Evolutionary conservation across 2,329 filamentous ascomycete genomes (phyloP), one percentile per base, ranked within the genome.

Genomic region (Corynespora cassiicola): DNA sequence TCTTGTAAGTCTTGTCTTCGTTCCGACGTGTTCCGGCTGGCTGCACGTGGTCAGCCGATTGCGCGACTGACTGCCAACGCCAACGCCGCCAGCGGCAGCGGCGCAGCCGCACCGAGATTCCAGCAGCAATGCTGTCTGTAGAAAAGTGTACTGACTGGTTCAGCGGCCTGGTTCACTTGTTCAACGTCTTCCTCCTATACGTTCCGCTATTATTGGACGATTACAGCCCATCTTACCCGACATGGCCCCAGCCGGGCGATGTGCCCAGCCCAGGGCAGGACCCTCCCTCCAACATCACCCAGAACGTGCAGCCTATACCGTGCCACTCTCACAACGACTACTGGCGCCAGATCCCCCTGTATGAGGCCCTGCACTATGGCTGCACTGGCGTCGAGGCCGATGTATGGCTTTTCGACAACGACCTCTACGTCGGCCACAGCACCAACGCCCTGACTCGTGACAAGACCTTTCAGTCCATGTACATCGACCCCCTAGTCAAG

Each of bases 311-410:
- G 2, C 76, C 78, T 0, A 71, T 77, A 9, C 68, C 66, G 20
- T 80, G 77, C 42, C 78, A 81, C 50, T 80, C 77, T 3, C 79
- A 82, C 52, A 82, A 82, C 51, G 79, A 82, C 56, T 81, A 82
- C 58, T 81, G 77, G 77, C 75, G 77, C 7, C 68, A 66, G 2
- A 68, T 79, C 1, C 79, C 79, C 1, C 68, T 82, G 0, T 80
- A 73, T 53, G 77, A 77, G n/a, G 79, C 79, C 8, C 65, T 82
- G 0, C 66, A 72, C 39, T 76, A 71, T 16, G 79, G 79, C 27
- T 81, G 78, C 54, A 72, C 75, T 9, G 70, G 78, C 20, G 75
- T 81, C 12, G 79, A 82, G 65, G 79, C 79, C 3, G 79, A 82
- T 43, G 74, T 82, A 20, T 81, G 78, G 77, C 68, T 77, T 6